These are phyloP conservation scores for Poa annua DNA, from an alignment of 176 grass and related monocot genomes.

Conservation along the genomic window DNA sequence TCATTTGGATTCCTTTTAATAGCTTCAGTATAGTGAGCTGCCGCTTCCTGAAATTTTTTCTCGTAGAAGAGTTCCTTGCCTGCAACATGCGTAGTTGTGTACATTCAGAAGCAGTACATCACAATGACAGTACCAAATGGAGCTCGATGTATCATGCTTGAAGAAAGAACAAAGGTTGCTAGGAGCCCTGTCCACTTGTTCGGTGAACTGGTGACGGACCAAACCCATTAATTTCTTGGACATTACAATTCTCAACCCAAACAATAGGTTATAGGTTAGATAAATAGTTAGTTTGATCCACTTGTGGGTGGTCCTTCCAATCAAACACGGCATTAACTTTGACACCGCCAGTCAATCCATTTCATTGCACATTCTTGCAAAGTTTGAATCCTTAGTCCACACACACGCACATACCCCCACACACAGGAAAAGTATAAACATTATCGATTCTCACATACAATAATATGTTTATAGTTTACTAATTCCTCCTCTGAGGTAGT, in stretches of 20 bases:
- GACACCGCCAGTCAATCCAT: no score
- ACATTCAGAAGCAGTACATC: not conserved
- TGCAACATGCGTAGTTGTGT: conserved; percentile 15
- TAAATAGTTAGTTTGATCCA: no score
- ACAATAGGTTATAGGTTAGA: not conserved
- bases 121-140: not conserved
- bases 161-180: not conserved
- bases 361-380: no score
- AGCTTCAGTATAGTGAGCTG: conserved; percentile 53
- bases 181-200: not conserved
- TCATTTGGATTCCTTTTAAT: conserved; percentile 55
- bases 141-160: not conserved
- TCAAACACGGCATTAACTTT: no score
- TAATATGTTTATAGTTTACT: no score
- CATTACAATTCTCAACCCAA: not conserved
- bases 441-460: no score
- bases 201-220: not conserved
- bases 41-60: conserved; percentile 54
- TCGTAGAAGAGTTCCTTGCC: conserved; percentile 53
- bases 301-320: no score
- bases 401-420: no score
- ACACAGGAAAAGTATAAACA: no score
- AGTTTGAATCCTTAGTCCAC: no score
- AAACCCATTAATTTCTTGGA: no score
- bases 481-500: no score